Evolutionary conservation across 805 yeast genomes (phyloP), one percentile per base, ranked within the genome.

Genomic region (Sporopachydermia lactativora): DNA sequence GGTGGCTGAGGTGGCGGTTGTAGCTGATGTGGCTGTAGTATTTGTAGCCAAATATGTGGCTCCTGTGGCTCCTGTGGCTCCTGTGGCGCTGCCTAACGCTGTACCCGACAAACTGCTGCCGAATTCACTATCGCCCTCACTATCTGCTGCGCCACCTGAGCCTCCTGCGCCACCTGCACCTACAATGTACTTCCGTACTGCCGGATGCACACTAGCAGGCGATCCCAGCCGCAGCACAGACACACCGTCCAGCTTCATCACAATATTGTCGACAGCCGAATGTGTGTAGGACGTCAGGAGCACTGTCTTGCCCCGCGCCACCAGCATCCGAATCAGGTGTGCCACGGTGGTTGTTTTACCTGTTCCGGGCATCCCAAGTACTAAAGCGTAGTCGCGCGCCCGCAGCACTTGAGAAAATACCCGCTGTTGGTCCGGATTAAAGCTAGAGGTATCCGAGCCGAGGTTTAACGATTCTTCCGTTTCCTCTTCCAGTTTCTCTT

Each of bases 301-400:
- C 1, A 92, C 79, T 1, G 81, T 66, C 52, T 81, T 81, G 1
- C 73, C 75, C 38, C 68, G 66, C 1, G 60, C 58, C 3, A 77
- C 79, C 18, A 92, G 54, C 35, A 71, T 62, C 43, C 70, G 66
- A 36, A 88, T 78, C 14, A 92, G 51, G 37, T 78, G 76, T 0
- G 94, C 81, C 41, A 92, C 86, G 0, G 88, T 81, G 0, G 97
- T 85, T 1, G 96, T 85, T 52, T 85, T 85, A 5, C 96, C 98
- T 0, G 97, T 92, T 3, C 98, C 98, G 0, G 98, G 98, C 98
- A 92, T 92, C 0, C 98, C 98, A 44, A 89, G 61, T 15, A 92
- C 71, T 49, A 92, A 64, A 3, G 88, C 66, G 53, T 83, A 92
- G 53, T 88, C 95, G 41, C 75, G 55, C 0, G 92, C 70, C 13